Percentiles rank a stretch among this genome's conserved stretches.
phyloP scores from a whole-genome alignment of 2,329 filamentous ascomycete genomes.

The Fusarium sulawesiense region DNA sequence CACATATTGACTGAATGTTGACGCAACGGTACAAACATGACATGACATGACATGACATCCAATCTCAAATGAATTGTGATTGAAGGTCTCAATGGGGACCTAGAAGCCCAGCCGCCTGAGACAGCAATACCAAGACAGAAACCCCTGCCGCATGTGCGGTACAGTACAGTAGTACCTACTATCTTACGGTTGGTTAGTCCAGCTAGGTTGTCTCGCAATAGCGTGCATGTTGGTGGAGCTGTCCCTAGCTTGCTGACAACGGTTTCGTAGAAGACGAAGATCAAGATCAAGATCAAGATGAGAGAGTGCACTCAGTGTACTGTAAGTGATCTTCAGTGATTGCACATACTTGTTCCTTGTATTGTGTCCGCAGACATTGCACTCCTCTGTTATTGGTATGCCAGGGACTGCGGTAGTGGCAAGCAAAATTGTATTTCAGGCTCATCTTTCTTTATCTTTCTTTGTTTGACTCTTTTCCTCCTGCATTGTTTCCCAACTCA shows the following conservation, averaged over 20 bases:
- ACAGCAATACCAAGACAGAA: constrained; percentile 8
- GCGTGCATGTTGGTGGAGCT: background rate
- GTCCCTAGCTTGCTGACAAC: background rate
- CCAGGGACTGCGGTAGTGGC: background rate
- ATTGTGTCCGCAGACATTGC: background rate
- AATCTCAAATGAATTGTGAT: background rate
- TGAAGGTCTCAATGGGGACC: background rate
- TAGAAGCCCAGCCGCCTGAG: constrained; percentile 5
- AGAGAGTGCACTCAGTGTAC: background rate
- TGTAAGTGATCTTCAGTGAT: background rate
- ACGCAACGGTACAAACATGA: background rate
- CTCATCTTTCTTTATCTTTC: background rate
- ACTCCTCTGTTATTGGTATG: background rate
- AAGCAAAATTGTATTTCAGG: background rate
- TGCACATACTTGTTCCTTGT: constrained; percentile 6
- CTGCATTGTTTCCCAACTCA: background rate
- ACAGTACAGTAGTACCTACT: background rate
- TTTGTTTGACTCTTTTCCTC: background rate
- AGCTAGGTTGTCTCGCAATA: background rate
- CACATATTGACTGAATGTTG: constrained; percentile 11
- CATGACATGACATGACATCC: background rate
- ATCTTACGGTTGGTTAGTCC: background rate
- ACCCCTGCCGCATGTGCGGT: background rate
- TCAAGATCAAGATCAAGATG: background rate
- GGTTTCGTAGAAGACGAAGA: background rate